phyloP scores from a whole-genome alignment of 2,329 filamentous ascomycete species.

The Myriosclerotinia scirpicola region DNA sequence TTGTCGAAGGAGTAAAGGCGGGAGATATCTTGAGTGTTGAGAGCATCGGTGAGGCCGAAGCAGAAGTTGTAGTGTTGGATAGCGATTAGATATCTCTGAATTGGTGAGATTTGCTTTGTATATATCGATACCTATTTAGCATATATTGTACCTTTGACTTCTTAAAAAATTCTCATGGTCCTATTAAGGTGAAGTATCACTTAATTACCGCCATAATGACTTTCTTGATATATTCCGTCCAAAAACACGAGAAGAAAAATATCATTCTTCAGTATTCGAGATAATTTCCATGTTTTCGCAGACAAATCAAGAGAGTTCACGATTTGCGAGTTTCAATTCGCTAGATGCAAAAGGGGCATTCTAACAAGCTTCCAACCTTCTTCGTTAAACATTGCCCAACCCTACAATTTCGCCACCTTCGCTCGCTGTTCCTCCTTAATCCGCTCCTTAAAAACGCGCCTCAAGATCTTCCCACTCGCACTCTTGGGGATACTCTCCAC shows the following conservation, averaged over 20 bases:
- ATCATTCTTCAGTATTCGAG: too few species aligned
- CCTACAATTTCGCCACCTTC: constrained; percentile 23
- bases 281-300: too few species aligned
- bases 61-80: constrained; percentile 31
- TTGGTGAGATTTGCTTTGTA: not conserved
- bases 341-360: too few species aligned
- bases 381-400: too few species aligned
- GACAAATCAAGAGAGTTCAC: too few species aligned
- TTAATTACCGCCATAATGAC: not conserved
- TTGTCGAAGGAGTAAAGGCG: constrained; percentile 63
- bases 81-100: constrained; percentile 22
- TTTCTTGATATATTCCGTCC: too few species aligned
- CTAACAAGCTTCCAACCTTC: too few species aligned
- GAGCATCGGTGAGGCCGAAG: constrained; percentile 59
- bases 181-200: not conserved
- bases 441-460: constrained; percentile 33
- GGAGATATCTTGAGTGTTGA: constrained; percentile 66
- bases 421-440: constrained; percentile 49
- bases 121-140: constrained; percentile 1
- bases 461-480: constrained; percentile 50
- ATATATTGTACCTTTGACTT: not conserved
- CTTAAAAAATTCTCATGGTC: not conserved
- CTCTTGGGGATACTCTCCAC: constrained; percentile 51
- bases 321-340: too few species aligned
- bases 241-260: not conserved